These are phyloP conservation scores for Coniochaeta ligniaria DNA, from an alignment of 2,329 filamentous ascomycete genomes.

Conservation along the genomic window DNA sequence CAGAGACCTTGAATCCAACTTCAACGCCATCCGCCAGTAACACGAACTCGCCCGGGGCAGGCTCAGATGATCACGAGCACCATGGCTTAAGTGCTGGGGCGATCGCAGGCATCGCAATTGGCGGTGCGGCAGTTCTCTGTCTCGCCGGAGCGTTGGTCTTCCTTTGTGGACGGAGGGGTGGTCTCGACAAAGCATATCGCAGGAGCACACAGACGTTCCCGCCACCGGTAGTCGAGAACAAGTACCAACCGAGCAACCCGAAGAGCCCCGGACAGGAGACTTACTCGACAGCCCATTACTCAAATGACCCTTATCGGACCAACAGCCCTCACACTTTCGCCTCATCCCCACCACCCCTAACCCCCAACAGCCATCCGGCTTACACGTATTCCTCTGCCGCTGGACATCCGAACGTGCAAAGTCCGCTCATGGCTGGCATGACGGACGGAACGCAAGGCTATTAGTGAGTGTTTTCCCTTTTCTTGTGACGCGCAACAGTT, in stretches of 20 bases:
- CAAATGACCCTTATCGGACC: conserved; percentile 17
- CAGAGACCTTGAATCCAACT: conserved; percentile 26
- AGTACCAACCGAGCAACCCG: conserved; percentile 13
- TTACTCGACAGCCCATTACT: conserved; percentile 17
- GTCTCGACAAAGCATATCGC: conserved; percentile 27
- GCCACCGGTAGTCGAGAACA: conserved; percentile 19
- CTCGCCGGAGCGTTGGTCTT: conserved; percentile 38
- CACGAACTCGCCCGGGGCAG: conserved; percentile 1
- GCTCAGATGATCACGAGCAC: conserved; percentile 6
- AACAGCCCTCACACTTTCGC: conserved; percentile 8
- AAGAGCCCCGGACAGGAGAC: conserved; percentile 26
- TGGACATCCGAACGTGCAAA: neutral
- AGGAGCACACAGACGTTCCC: conserved; percentile 12
- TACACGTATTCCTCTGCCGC: conserved; percentile 1
- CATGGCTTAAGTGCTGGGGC: conserved; percentile 30
- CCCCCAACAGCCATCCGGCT: neutral
- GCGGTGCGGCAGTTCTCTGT: conserved; percentile 35
- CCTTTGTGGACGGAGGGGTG: conserved; percentile 34
- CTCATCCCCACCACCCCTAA: neutral
- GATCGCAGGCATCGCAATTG: conserved; percentile 54
- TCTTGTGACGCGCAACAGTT: conserved; percentile 1
- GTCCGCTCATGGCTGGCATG: conserved; percentile 5
- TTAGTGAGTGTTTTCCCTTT: neutral
- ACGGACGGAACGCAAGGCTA: conserved; percentile 3
- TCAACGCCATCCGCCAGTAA: conserved; percentile 3